These are phyloP conservation scores for Sugiyamaella castrensis DNA, from an alignment of 1,139 yeast genomes.

Conservation along the genomic window DNA sequence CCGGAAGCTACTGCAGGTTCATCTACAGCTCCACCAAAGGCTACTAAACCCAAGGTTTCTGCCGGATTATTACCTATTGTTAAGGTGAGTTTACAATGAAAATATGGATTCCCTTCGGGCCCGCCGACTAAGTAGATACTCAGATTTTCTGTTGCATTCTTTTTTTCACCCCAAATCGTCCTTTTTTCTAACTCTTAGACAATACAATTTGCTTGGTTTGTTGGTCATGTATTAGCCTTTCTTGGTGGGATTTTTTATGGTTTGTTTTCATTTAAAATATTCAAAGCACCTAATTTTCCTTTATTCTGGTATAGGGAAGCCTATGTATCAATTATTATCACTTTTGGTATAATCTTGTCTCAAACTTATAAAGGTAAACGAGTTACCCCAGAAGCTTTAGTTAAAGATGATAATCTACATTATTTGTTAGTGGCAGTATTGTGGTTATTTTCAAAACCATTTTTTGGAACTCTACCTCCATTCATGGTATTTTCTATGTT, in stretches of 20 bases:
- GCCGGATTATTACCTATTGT: background rate
- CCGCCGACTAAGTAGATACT: too few species aligned
- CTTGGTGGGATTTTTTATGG: slow-evolving; percentile 53
- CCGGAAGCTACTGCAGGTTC: too few species aligned
- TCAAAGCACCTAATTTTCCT: slow-evolving; percentile 38
- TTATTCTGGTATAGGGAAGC: slow-evolving; percentile 57
- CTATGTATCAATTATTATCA: slow-evolving; percentile 61
- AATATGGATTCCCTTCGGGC: background rate
- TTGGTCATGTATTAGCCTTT: slow-evolving; percentile 64
- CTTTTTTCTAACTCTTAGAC: background rate
- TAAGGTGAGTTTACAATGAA: background rate
- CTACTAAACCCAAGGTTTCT: too few species aligned
- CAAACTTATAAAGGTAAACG: slow-evolving; percentile 44
- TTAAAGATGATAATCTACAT: slow-evolving; percentile 66
- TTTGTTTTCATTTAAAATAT: slow-evolving; percentile 41
- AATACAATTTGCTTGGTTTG: slow-evolving; percentile 58
- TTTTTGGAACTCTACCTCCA: slow-evolving; percentile 58
- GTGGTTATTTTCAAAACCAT: slow-evolving; percentile 55
- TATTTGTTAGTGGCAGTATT: slow-evolving; percentile 56
- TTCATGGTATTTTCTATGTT: slow-evolving; percentile 66
- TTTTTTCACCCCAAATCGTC: too few species aligned
- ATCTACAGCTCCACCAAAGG: too few species aligned
- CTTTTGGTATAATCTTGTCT: slow-evolving; percentile 74
- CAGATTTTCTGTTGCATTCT: too few species aligned
- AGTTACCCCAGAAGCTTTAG: slow-evolving; percentile 37